phyloP scores from a whole-genome alignment of 257 asterid species.

The Solanum pimpinellifolium region DNA sequence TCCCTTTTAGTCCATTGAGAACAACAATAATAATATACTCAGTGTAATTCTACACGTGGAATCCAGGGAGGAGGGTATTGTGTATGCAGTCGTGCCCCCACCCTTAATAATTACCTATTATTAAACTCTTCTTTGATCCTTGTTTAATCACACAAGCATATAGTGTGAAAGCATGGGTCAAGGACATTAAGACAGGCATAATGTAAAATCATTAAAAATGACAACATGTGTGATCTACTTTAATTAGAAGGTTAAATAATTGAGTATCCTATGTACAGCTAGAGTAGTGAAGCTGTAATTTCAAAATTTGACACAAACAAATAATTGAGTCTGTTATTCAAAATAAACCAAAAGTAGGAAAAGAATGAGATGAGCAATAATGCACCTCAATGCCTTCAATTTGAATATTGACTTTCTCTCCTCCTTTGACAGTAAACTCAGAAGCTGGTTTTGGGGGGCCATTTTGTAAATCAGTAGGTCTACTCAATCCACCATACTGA shows the following conservation, averaged over 20 bases:
- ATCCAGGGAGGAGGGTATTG: neutral
- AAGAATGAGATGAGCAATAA: neutral
- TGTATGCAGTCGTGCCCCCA: neutral
- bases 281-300: neutral
- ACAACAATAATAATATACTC: neutral
- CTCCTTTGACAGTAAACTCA: constrained; percentile 75
- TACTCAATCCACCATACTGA: constrained; percentile 84
- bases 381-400: constrained; percentile 94
- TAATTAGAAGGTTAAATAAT: neutral
- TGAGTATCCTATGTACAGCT: neutral
- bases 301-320: neutral
- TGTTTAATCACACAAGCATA: neutral
- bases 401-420: constrained; percentile 86
- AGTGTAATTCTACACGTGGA: no score
- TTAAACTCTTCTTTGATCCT: neutral
- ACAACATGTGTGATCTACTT: neutral
- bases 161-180: neutral
- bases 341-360: neutral
- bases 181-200: neutral
- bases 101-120: neutral
- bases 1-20: neutral
- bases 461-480: constrained; percentile 34
- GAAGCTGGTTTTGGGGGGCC: constrained; percentile 87
- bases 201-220: neutral
- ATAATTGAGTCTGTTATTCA: neutral